Conservation (phyloP, 257 asterid species). For the Cynanchum wilfordii region DNA sequence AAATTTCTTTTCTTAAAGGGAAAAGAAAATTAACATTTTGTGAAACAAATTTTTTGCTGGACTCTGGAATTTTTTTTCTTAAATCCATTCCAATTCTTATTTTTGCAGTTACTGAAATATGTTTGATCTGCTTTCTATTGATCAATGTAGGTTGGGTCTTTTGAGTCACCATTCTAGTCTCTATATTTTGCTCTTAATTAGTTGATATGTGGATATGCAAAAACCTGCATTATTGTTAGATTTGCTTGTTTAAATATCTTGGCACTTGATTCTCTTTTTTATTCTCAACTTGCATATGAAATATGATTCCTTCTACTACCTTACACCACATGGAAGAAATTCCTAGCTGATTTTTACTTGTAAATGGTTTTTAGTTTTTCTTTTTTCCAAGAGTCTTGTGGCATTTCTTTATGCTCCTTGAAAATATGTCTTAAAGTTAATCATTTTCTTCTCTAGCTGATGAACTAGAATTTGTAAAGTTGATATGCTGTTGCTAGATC, state of each 20-base stretch:
- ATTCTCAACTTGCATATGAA: background rate
- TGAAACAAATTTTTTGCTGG: background rate
- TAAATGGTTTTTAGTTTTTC: background rate
- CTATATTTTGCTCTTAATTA: background rate
- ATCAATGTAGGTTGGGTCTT: background rate
- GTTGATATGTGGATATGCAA: background rate
- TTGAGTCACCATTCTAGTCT: background rate
- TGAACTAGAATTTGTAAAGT: background rate
- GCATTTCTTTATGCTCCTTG: background rate
- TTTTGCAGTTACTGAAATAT: background rate
- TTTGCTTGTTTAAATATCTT: background rate
- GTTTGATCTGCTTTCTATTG: background rate
- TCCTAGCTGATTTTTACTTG: background rate
- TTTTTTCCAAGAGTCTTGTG: background rate
- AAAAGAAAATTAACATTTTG: background rate
- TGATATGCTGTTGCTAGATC: background rate
- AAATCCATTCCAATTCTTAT: background rate
- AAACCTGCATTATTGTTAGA: background rate
- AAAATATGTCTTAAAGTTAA: background rate
- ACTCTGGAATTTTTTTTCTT: background rate
- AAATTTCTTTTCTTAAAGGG: background rate
- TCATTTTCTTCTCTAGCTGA: background rate
- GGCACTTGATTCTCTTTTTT: background rate
- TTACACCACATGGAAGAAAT: background rate
- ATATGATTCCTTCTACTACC: background rate